Base-by-base conservation (phyloP, 441 rosid species). In the Erysimum cheiri region DNA sequence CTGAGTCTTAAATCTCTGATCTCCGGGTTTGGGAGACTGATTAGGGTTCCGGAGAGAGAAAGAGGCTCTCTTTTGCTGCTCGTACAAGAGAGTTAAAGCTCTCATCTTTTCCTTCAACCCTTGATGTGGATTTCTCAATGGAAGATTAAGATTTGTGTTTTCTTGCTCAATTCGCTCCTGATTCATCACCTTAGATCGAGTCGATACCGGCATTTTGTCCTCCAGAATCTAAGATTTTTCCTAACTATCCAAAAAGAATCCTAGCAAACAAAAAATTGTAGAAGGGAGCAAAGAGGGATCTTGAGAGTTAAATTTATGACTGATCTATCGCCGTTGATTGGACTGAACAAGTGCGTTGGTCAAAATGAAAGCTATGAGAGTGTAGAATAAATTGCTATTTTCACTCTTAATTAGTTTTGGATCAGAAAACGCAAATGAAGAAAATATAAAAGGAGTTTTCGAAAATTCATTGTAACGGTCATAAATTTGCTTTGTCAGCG, bases 101-200 rank as follows among this genome's bases (percentile, higher is more conserved):
- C 60, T 86, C 93, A 90, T 81, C 79, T 88, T 88, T 72, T 88
- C 93, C 66, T 88, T 90, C 67, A 90, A 78, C 3, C 96, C 96
- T 77, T 90, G 93, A 58, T 87, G 96, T 8, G 89, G 96, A 47
- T 86, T 88, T 67, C 91, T 82, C 74, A 80, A 36, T 8, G 76
- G 77, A 72, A 75, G 33, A 55, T 43, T 80, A 67, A 60, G 8
- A 33, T 75, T 77, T 58, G 77, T 66, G 54, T 52, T 76, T 57
- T 81, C 90, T 78, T 78, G 85, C 69, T 60, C 83, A 74, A 65
- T 65, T 15, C 69, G 62, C 64, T 74, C 85, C 35, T 77, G 76
- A 69, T 52, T 76, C 77, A 32, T 61, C 78, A 64, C 71, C 82
- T 84, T 88, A 8, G 96, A 88, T 83, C 96, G 71, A 47, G 98